Evolutionary conservation across 345 rosid species (phyloP), one percentile per base, ranked within the genome.

Genomic region (Eucalyptus urophylla): DNA sequence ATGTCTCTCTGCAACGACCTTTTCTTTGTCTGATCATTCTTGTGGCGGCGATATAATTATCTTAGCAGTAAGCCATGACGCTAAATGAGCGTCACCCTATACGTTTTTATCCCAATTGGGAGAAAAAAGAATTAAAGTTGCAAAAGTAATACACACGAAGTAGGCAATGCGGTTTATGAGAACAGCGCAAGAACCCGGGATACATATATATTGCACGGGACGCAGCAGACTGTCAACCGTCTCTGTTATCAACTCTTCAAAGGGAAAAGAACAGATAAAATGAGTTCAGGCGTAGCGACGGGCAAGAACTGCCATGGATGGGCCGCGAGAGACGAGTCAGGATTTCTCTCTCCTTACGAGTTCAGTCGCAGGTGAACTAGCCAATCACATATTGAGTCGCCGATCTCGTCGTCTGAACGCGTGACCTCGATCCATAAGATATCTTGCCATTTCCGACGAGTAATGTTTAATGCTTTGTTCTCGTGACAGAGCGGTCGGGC

Each of bases 301-400:
- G 44, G 25, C 21, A 72, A 72, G 81, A 58, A 87, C 49, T 87
- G 88, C 88, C 62, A 44, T 12, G 76, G 88, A 87, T 87, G 88
- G 88, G 88, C 88, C 3, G 88, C 88, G 11, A 87, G 88, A 58
- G 88, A 53, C 22, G 69, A 87, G 11, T 50, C 87, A 0, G 72
- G 88, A 33, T 51, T 19, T 45, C 49, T 87, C 88, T 87, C 88
- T 25, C 88, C 88, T 21, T 58, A 56, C 5, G 49, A 87, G 72
- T 87, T 87, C 8, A 2, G 37, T 40, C 65, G 88, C 17, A 56
- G 76, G 88, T 60, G 40, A 72, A 33, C 81, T 72, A 33, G 81
- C 81, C 44, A 72, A 72, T 72, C 81, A 1, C 14, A 14, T 33
- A 8, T 37, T 17, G 40, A 33, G 43, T 33, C 25, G 11, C 25